Evolutionary conservation across 2,329 filamentous ascomycete species (phyloP), one percentile per base, ranked within the genome.

Genomic region (Colletotrichum orbiculare): DNA sequence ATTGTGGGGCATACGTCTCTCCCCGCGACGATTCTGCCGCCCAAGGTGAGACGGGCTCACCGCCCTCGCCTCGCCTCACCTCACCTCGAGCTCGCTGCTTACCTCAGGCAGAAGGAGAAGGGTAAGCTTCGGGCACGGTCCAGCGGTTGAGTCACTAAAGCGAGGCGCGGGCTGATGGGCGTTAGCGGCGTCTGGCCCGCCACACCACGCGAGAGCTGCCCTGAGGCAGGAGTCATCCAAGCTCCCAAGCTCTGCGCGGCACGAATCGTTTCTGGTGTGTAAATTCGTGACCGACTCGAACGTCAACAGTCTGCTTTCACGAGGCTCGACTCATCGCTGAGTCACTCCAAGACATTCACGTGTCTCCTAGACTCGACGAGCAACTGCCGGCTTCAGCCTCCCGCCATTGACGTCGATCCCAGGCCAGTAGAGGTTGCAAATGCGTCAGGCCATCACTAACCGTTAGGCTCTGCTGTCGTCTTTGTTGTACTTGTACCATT

Each of bases 21-120:
- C 64, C 64, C 64, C 64, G 64, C 64, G 64, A 54, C 64, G 38
- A 64, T 66, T 66, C 64, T 66, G 64, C 64, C 64, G 59, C 39
- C 38, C 37, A 25, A 63, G 53, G 47, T 56, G 59, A 48, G 53
- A 39, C 43, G 12, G 34, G 42, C 33, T 66, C 48, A 64, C 64
- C 64, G 60, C 64, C 54, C 64, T n/a, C 37, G 54, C 64, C 60
- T 64, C 25, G 25, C 25, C 25, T 25, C 25, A 5, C 25, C 25
- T 25, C 25, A 25, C 25, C 25, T 25, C 4, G 25, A 25, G 25
- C 25, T 17, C 2, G 17, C 17, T 17, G 17, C 17, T 25, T 25
- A 25, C 25, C 25, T 25, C 25, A 25, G 25, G 25, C 25, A 25
- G 25, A 25, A 25, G 25, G 25, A 25, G 25, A 25, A 25, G 25